Conservation (phyloP, 768 basidiomycete species). For the Boletales sp. region DNA sequence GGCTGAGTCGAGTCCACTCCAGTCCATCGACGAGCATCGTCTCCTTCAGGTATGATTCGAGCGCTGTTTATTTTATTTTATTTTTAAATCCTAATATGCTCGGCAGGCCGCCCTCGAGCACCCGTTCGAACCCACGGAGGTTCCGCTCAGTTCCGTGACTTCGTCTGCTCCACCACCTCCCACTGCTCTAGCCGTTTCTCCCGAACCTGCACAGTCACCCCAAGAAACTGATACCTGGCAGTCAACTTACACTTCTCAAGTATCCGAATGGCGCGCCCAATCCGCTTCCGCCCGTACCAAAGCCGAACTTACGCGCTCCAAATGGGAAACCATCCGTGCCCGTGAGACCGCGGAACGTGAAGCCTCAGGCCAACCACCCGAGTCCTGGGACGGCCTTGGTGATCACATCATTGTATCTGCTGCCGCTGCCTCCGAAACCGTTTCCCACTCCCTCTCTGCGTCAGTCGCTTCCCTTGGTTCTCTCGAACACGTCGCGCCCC, state of each 20-base stretch:
- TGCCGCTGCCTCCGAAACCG: slow-evolving; percentile 15
- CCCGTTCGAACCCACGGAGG: slow-evolving; percentile 25
- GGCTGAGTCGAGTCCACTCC: slow-evolving; percentile 17
- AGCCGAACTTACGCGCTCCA: slow-evolving; percentile 67
- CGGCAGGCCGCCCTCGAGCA: slow-evolving; percentile 23
- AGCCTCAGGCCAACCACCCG: slow-evolving; percentile 18
- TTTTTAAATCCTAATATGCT: neutral
- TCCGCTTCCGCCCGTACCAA: slow-evolving; percentile 70
- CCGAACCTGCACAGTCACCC: neutral
- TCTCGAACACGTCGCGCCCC: slow-evolving; percentile 6
- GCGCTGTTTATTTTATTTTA: neutral
- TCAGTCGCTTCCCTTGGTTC: slow-evolving; percentile 20
- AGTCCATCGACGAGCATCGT: slow-evolving; percentile 17
- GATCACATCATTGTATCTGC: slow-evolving; percentile 22
- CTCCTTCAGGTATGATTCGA: slow-evolving; percentile 20
- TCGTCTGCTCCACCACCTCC: neutral
- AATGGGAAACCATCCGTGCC: slow-evolving; percentile 64
- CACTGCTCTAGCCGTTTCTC: neutral
- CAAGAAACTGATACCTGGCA: slow-evolving; percentile 54
- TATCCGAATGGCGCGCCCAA: slow-evolving; percentile 67
- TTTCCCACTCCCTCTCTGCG: slow-evolving; percentile 16
- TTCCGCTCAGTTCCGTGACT: slow-evolving; percentile 11
- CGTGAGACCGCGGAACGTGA: slow-evolving; percentile 44
- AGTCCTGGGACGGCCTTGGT: slow-evolving; percentile 23
- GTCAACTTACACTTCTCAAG: slow-evolving; percentile 62